Conservation (phyloP, 2,329 filamentous ascomycete species). For the Elsinoe arachidis region DNA sequence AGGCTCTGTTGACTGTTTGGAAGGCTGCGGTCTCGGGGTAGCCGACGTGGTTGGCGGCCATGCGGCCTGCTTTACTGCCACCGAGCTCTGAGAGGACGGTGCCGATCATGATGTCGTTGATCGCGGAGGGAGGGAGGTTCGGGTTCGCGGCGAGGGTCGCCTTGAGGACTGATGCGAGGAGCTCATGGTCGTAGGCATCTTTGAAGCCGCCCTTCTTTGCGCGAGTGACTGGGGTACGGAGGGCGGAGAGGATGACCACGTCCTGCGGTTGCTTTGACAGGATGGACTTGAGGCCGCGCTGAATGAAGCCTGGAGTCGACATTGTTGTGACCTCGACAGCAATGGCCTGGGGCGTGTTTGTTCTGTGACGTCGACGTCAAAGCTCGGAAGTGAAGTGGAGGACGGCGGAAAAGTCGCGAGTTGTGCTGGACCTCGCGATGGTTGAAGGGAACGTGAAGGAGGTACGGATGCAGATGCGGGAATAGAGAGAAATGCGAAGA, state of each 20-base stretch:
- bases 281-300: constrained; percentile 59
- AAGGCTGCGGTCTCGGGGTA: constrained; percentile 64
- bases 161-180: constrained; percentile 58
- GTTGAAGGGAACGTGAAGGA: no score
- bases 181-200: constrained; percentile 83
- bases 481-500: neutral
- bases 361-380: neutral
- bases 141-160: constrained; percentile 66
- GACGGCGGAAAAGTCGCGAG: no score
- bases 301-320: constrained; percentile 15
- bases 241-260: constrained; percentile 79
- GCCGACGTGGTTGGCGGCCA: constrained; percentile 80
- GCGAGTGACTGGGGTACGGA: constrained; percentile 78
- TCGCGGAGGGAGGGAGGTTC: constrained; percentile 57
- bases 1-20: constrained; percentile 84
- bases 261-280: constrained; percentile 72
- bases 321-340: neutral
- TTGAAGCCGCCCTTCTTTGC: constrained; percentile 76
- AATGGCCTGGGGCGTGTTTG: neutral
- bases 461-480: neutral
- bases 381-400: no score
- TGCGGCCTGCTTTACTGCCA: constrained; percentile 80
- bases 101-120: constrained; percentile 78
- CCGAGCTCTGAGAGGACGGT: constrained; percentile 87
- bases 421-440: no score